Percentiles rank a stretch among this genome's conserved stretches.
These are phyloP conservation scores for Arthrobotrys megalospora DNA, from an alignment of 2,329 filamentous ascomycete species.

Conservation along the genomic window DNA sequence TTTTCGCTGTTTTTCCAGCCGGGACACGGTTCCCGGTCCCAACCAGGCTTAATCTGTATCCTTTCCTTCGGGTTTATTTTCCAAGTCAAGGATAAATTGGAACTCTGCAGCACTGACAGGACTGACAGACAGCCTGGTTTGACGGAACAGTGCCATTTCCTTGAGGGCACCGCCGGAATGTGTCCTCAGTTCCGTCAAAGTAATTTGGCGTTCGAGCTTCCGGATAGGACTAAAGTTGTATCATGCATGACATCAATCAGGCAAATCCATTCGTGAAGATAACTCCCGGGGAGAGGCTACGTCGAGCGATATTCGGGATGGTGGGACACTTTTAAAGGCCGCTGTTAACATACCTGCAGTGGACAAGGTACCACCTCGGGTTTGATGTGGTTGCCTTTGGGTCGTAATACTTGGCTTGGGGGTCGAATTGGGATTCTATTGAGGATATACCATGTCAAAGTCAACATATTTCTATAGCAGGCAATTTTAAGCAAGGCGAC, in stretches of 20 bases:
- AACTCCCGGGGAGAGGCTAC: slow-evolving; percentile 26
- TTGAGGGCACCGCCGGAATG: slow-evolving; percentile 59
- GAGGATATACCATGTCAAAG: slow-evolving; percentile 43
- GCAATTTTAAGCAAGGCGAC: slow-evolving; percentile 38
- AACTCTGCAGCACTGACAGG: slow-evolving; percentile 58
- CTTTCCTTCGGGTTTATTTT: slow-evolving; percentile 59
- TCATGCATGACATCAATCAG: slow-evolving; percentile 59
- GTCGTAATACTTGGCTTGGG: slow-evolving; percentile 85
- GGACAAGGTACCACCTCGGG: slow-evolving; percentile 89
- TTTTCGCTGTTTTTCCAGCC: slow-evolving; percentile 20
- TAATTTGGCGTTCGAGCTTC: slow-evolving; percentile 60
- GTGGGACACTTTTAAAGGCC: slow-evolving; percentile 25
- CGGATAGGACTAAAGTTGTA: slow-evolving; percentile 53
- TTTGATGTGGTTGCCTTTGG: slow-evolving; percentile 78
- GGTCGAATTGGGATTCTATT: slow-evolving; percentile 79
- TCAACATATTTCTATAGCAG: slow-evolving; percentile 39
- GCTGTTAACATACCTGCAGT: slow-evolving; percentile 67
- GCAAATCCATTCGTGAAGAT: slow-evolving; percentile 36
- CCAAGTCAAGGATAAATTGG: slow-evolving; percentile 61
- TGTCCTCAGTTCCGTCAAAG: slow-evolving; percentile 56
- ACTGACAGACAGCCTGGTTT: slow-evolving; percentile 60
- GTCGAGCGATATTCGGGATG: slow-evolving; percentile 42
- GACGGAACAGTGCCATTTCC: slow-evolving; percentile 57
- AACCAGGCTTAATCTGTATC: slow-evolving; percentile 56
- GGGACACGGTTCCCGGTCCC: slow-evolving; percentile 40